Evolutionary conservation across 768 basidiomycete species (phyloP).

Genomic region (Suillus brevipes): DNA sequence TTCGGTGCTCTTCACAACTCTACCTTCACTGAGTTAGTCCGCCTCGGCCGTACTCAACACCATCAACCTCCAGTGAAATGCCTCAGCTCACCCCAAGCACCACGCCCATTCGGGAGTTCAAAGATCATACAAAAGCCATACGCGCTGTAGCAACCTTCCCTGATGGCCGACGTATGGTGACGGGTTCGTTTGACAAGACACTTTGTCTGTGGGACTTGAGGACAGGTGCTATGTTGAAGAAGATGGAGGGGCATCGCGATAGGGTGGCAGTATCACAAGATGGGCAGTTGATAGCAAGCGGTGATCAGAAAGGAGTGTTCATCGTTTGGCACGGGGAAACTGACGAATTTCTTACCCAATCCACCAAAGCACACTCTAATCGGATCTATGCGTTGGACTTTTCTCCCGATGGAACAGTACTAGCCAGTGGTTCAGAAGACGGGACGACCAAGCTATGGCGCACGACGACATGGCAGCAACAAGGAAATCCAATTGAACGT

Average conservation of each 20-base stretch:
- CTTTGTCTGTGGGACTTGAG: slow-evolving; percentile 1
- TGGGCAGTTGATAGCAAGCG: background rate
- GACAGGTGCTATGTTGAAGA: background rate
- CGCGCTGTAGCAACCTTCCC: background rate
- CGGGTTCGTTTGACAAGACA: background rate
- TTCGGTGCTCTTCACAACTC: background rate
- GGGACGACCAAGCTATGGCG: background rate
- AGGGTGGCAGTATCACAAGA: background rate
- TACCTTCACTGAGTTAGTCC: background rate
- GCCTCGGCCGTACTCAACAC: background rate
- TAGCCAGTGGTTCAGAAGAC: background rate
- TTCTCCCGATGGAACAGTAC: background rate
- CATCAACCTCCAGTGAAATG: background rate
- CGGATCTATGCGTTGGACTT: background rate
- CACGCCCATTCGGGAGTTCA: background rate
- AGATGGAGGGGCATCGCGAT: slow-evolving; percentile 55
- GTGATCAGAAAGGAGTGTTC: background rate
- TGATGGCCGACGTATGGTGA: slow-evolving; percentile 1
- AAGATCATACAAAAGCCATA: background rate
- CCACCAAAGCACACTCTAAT: background rate
- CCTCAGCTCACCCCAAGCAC: background rate
- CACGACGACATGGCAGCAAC: background rate
- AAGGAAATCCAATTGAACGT: background rate
- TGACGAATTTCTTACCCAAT: background rate
- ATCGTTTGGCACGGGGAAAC: background rate